Conservation (phyloP, 73 alveolate species). For the Paramecium biaurelia region DNA sequence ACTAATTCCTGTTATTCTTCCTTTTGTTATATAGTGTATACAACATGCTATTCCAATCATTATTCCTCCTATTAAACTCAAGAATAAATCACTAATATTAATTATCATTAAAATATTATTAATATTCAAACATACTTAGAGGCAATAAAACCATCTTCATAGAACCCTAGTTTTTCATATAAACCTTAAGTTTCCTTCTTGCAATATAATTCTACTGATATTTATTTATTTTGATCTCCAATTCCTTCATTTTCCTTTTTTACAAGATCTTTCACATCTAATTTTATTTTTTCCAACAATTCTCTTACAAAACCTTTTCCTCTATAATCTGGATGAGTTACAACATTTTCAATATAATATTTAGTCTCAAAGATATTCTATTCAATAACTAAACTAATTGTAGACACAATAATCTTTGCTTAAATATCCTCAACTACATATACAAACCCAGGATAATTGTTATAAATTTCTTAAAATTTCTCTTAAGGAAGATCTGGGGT, state of each 20-base stretch:
- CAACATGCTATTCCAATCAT: background rate
- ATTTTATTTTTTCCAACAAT: background rate
- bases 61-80: background rate
- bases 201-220: conserved; percentile 5
- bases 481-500: background rate
- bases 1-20: conserved; percentile 23
- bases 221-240: background rate
- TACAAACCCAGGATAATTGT: background rate
- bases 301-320: background rate
- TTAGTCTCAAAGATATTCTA: background rate
- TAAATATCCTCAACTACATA: conserved; percentile 34
- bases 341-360: conserved; percentile 5
- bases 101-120: background rate
- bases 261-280: background rate
- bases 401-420: background rate
- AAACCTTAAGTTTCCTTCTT: background rate
- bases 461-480: background rate
- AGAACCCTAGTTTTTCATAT: conserved; percentile 10
- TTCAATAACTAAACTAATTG: conserved; percentile 5
- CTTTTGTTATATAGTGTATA: background rate
- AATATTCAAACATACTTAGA: background rate
- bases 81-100: background rate
- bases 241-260: background rate
- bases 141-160: background rate
- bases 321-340: conserved; percentile 28